phyloP scores from a whole-genome alignment of 2,329 filamentous ascomycete genomes.

The Aspergillus glaucus region DNA sequence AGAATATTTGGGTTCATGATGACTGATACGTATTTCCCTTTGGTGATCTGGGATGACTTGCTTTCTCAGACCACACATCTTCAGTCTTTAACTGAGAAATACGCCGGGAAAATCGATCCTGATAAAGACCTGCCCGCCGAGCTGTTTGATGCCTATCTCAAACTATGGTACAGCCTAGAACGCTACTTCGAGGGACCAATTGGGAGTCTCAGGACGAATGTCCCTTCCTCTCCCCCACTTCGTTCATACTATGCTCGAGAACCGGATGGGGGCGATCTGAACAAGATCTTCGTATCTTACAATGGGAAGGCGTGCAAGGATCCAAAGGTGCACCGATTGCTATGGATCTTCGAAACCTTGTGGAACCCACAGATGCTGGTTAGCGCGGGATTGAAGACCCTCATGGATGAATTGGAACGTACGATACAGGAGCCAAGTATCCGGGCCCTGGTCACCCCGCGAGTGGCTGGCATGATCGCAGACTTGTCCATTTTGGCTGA shows the following conservation, averaged over 20 bases:
- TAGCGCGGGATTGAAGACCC: constrained; percentile 1
- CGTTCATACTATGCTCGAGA: constrained; percentile 13
- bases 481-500: constrained; percentile 44
- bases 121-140: not conserved
- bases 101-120: too few relatives aligned
- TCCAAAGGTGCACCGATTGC: too few relatives aligned
- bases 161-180: not conserved
- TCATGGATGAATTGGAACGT: constrained; percentile 47
- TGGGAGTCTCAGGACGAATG: not conserved
- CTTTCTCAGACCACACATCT: not conserved
- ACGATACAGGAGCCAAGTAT: constrained; percentile 35
- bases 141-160: not conserved
- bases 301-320: not conserved
- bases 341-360: too few relatives aligned
- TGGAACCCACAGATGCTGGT: too few relatives aligned
- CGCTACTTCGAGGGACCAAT: not conserved
- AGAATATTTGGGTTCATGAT: not conserved
- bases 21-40: not conserved
- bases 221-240: not conserved
- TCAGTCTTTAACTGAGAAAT: not conserved
- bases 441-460: constrained; percentile 33
- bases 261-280: constrained; percentile 31
- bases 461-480: constrained; percentile 33
- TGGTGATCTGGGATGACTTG: constrained; percentile 1
- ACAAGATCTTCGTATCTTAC: constrained; percentile 19